phyloP scores from a whole-genome alignment of 164 flowering plant species.

The Chimonanthus salicifolius region DNA sequence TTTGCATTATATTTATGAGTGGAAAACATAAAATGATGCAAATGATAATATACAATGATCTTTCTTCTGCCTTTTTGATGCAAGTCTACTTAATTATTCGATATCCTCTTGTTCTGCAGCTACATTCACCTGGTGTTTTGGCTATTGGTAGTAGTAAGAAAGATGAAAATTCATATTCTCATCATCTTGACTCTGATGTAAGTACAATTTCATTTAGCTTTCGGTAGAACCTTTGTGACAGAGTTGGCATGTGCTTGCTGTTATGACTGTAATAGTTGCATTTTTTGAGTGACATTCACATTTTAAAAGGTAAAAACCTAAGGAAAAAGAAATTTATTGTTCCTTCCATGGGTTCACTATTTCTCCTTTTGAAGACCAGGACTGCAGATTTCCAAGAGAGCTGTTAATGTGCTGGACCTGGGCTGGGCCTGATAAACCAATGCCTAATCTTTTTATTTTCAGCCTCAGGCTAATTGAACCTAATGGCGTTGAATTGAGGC shows the following conservation, averaged over 20 bases:
- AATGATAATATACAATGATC: not conserved
- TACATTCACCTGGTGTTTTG: constrained; percentile 97
- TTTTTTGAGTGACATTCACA: no score
- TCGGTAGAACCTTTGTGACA: no score
- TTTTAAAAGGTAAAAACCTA: no score
- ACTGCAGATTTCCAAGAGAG: not conserved
- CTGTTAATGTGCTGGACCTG: not conserved
- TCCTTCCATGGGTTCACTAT: not conserved
- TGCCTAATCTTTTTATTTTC: not conserved
- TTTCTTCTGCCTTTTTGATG: constrained; percentile 1
- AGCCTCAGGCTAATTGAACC: no score
- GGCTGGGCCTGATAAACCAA: not conserved
- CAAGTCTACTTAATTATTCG: not conserved
- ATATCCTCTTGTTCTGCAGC: constrained; percentile 37
- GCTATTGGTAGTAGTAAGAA: constrained; percentile 98
- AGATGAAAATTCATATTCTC: constrained; percentile 98
- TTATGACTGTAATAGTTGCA: no score
- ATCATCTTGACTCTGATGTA: constrained; percentile 98
- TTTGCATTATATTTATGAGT: not conserved
- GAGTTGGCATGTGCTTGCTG: no score
- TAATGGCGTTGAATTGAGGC: not conserved
- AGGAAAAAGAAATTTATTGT: no score
- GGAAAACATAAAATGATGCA: constrained; percentile 1
- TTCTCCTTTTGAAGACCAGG: not conserved
- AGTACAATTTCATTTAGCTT: constrained; percentile 19